Conservation (phyloP, 2,329 filamentous ascomycete genomes). For the Fonsecaea pugnacius region DNA sequence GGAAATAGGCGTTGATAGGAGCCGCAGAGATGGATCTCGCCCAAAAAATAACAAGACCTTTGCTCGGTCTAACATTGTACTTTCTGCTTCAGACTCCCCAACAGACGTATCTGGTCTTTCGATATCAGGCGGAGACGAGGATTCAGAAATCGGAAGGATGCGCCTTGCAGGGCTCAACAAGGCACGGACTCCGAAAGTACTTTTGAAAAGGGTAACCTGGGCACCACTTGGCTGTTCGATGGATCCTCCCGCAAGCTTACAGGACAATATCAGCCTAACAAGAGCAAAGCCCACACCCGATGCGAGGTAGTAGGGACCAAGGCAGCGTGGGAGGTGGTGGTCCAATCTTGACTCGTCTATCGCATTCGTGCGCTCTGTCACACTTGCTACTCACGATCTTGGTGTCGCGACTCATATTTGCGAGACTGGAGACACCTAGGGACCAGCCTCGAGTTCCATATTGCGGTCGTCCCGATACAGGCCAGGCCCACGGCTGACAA, state of each 20-base stretch:
- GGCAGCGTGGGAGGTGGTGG: not conserved
- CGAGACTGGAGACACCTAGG: not conserved
- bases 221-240: not conserved
- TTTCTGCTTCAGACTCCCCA: not conserved
- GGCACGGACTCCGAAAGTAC: slow-evolving; percentile 4
- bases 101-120: not conserved
- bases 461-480: not conserved
- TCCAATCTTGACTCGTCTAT: not conserved
- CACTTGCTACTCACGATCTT: not conserved
- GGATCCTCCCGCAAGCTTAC: slow-evolving; percentile 6
- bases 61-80: not conserved
- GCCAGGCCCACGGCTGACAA: not conserved
- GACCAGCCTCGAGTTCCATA: not conserved
- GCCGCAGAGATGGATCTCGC: not conserved
- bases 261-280: not conserved
- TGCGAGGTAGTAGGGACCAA: not conserved
- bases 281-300: not conserved
- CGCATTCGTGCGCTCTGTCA: not conserved
- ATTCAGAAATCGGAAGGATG: not conserved
- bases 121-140: not conserved
- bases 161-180: not conserved
- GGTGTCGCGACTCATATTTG: not conserved
- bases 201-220: not conserved
- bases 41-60: not conserved
- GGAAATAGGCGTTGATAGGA: slow-evolving; percentile 1